Base-by-base conservation (phyloP, 2,329 filamentous ascomycete species). In the Aspergillus terreus region DNA sequence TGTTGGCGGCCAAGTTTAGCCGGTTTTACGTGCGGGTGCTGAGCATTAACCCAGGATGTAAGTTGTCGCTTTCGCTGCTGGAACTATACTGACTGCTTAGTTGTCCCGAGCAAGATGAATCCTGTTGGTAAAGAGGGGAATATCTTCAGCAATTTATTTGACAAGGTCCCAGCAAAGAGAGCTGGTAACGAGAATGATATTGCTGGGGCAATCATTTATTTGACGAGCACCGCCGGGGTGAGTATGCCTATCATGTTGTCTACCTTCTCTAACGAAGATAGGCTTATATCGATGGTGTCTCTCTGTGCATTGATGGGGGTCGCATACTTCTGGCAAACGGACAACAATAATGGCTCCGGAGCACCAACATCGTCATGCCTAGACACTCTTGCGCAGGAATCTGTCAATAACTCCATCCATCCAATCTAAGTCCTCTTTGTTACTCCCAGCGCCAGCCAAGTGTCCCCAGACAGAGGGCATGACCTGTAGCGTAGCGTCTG, bases 1-100 rank as follows among this genome's bases (percentile, higher is more conserved):
- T 81, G 49, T 55, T 81, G 50, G 78, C 78, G 5, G 69, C 71
- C 6, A 80, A 81, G 57, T 80, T 77, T 52, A 64, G 63, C 19
- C 63, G 67, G 47, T 74, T 69, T 56, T 76, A 76, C 63, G 69
- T 76, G 11, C 58, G 74, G 40, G 73, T 76, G n/a, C 63, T 66
- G 42, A 71, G 71, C 2, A 74, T 76, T 32, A 76, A 76, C 60
- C 74, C 74, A 42, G 73, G 74, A 1, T 76, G 71, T 74, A 53
- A 63, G 69, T 19, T 23, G 23, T 9, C 25, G 25, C 11, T 19
- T 38, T 27, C 1, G 2, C 15, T 11, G 15, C 12, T 30, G 25
- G 19, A 4, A n/a, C 23, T 11, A 44, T 17, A 42, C 54, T 60
- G 43, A 58, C 35, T 2, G 3, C n/a, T 23, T 40, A 74, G 71